Evolutionary conservation across 1,284 basidiomycete genomes (phyloP), one percentile per base, ranked within the genome.

Genomic region (Moesziomyces aphidis): DNA sequence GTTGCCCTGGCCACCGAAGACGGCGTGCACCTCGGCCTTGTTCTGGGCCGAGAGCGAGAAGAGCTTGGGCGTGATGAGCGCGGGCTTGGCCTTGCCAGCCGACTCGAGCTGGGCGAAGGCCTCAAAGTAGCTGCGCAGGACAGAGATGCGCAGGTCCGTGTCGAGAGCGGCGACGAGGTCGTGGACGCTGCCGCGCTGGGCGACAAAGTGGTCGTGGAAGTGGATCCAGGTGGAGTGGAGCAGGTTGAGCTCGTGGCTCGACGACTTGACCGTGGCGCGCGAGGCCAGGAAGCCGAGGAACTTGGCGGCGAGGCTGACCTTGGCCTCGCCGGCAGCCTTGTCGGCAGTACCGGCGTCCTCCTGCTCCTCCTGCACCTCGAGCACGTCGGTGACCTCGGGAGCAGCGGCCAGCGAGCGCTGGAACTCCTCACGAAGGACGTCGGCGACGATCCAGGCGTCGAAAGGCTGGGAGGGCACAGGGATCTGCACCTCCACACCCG

Each of bases 1-100:
- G 76, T 92, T 94, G 76, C 96, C 96, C 86, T 99, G 96, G n/a
- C 97, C 97, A 71, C 96, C 96, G 82, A 99, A 99, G 61, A 99
- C 88, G 61, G 93, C 96, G 87, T 93, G 97, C 74, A 97, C 87
- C 66, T 92, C 91, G 36, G 94, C 91, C 56, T 92, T 88, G 55
- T 90, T 90, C 24, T 89, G 86, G 61, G 88, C 86, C 50, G 91
- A 91, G 28, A 92, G 91, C 21, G 88, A 86, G 70, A 98, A 87
- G 43, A 98, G 89, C 46, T 89, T 80, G 42, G 92, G 90, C 24
- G 89, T 88, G 51, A 88, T 51, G 85, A 60, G 92, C 90, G 69
- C 93, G 78, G 77, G 87, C 79, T 58, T 88, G 83, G 59, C 90
- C 88, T 67, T 67, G 53, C 88, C 86, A 59, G 88, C 87, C 57